phyloP scores from a whole-genome alignment of 1,284 basidiomycete genomes.

The Irpex sp. region DNA sequence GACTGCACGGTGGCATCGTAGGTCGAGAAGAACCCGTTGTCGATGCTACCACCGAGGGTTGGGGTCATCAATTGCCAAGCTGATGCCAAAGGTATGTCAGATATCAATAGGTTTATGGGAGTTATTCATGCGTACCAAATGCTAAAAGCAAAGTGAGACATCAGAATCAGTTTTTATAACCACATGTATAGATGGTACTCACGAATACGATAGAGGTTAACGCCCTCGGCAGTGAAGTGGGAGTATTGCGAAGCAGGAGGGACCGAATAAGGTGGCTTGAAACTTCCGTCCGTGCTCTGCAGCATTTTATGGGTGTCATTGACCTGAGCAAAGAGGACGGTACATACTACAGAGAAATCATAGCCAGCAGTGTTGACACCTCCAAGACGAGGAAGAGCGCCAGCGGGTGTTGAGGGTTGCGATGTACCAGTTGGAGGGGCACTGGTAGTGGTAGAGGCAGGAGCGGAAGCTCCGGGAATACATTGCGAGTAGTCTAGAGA shows the following conservation, averaged over 20 bases:
- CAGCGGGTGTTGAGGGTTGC: slow-evolving; percentile 5
- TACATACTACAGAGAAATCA: slow-evolving; percentile 31
- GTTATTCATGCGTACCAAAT: slow-evolving; percentile 22
- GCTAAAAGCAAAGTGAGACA: slow-evolving; percentile 15
- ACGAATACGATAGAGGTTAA: slow-evolving; percentile 46
- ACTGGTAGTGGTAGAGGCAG: slow-evolving; percentile 14
- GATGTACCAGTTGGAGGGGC: not conserved
- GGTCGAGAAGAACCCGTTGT: slow-evolving; percentile 39
- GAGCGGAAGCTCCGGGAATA: slow-evolving; percentile 24
- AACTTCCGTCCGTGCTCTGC: slow-evolving; percentile 39
- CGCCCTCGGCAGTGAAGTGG: slow-evolving; percentile 43
- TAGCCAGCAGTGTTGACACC: slow-evolving; percentile 40
- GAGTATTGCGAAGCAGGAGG: slow-evolving; percentile 39
- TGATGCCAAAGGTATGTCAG: slow-evolving; percentile 14
- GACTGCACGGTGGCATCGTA: slow-evolving; percentile 49
- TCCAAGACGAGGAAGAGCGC: slow-evolving; percentile 32
- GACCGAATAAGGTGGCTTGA: slow-evolving; percentile 31
- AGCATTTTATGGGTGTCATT: not conserved
- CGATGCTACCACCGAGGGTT: slow-evolving; percentile 42
- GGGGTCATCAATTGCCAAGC: slow-evolving; percentile 55
- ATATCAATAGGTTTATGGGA: slow-evolving; percentile 3
- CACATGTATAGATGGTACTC: slow-evolving; percentile 12
- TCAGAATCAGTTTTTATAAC: not conserved
- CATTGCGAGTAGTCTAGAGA: slow-evolving; percentile 33
- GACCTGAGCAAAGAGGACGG: not conserved